Evolutionary conservation across 1,284 basidiomycete genomes (phyloP).

Genomic region (Trametes hirsuta): DNA sequence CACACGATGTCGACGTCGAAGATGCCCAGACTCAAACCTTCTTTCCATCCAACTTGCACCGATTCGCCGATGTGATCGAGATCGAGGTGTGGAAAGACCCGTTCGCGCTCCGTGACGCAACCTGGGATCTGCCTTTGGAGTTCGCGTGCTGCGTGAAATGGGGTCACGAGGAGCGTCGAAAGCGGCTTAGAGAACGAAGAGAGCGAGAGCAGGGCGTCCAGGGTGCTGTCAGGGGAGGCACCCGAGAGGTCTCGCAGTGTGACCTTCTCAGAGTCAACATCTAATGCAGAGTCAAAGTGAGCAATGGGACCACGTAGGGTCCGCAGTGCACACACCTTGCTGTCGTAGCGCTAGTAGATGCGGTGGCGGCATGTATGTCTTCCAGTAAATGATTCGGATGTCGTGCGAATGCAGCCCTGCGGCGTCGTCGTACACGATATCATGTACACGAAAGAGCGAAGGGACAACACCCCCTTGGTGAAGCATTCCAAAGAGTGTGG

Average conservation of each 20-base stretch:
- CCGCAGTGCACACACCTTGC: constrained; percentile 24
- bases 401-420: background rate
- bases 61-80: constrained; percentile 42
- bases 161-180: constrained; percentile 35
- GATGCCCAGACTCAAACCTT: constrained; percentile 39
- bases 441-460: constrained; percentile 41
- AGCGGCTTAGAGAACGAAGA: background rate
- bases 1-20: constrained; percentile 29
- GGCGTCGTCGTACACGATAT: constrained; percentile 16
- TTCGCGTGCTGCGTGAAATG: constrained; percentile 31
- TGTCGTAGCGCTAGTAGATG: constrained; percentile 39
- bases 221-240: constrained; percentile 21
- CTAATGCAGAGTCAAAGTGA: constrained; percentile 4
- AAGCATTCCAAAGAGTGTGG: constrained; percentile 40
- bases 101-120: constrained; percentile 14
- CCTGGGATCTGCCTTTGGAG: background rate
- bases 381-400: constrained; percentile 41
- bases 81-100: constrained; percentile 42
- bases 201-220: constrained; percentile 21
- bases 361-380: constrained; percentile 44
- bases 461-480: constrained; percentile 47
- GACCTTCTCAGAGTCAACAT: constrained; percentile 17
- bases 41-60: constrained; percentile 32
- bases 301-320: background rate
- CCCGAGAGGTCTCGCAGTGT: constrained; percentile 34